These are phyloP conservation scores for Byssoonygena ceratinophila DNA, from an alignment of 2,329 filamentous ascomycete genomes.

Conservation along the genomic window DNA sequence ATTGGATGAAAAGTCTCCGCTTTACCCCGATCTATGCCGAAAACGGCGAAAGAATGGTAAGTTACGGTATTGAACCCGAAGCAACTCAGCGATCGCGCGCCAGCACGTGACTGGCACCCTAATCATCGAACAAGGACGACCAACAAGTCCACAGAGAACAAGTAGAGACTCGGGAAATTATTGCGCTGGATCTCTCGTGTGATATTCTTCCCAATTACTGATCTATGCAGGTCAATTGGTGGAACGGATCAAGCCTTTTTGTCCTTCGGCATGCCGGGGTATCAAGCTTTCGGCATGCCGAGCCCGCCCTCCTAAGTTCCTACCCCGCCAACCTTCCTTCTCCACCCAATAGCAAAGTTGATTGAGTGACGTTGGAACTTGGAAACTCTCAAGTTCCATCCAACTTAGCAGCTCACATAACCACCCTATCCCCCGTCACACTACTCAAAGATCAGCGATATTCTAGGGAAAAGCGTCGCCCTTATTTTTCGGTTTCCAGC, in stretches of 20 bases:
- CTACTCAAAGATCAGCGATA: background rate
- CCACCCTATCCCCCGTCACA: background rate
- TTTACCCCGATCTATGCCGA: background rate
- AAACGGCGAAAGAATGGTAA: background rate
- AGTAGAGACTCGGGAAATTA: too few relatives aligned
- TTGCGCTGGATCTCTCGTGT: background rate
- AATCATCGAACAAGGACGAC: background rate
- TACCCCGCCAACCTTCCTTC: background rate
- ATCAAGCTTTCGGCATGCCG: conserved; percentile 4
- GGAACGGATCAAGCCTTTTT: background rate
- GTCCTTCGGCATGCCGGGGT: background rate
- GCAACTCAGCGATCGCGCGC: background rate
- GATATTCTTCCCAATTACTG: background rate
- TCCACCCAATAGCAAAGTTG: conserved; percentile 8
- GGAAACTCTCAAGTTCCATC: conserved; percentile 3
- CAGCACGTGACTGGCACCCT: background rate
- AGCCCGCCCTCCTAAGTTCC: background rate
- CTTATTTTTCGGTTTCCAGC: background rate
- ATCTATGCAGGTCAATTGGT: background rate
- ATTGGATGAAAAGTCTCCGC: background rate
- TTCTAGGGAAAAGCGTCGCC: background rate
- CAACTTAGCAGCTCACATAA: background rate
- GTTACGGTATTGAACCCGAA: background rate
- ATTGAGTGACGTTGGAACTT: background rate
- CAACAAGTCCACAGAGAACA: background rate